These are phyloP conservation scores for Phanerochaete carnosa DNA, from an alignment of 768 basidiomycete genomes.

Conservation along the genomic window DNA sequence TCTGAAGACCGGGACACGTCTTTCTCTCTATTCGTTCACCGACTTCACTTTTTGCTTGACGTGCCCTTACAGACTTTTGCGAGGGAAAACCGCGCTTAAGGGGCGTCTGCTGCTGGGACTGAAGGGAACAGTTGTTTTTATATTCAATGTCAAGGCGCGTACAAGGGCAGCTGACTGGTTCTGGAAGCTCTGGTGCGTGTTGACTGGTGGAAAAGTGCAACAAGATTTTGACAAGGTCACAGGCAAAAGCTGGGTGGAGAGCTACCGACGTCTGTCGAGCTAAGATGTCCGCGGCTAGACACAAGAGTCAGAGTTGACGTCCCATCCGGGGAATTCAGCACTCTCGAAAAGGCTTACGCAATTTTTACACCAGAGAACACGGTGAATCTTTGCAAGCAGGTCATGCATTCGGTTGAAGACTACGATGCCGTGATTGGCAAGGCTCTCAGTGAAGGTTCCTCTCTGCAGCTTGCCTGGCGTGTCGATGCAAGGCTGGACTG, in stretches of 20 bases:
- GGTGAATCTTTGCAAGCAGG: conserved; percentile 55
- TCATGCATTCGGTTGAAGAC: conserved; percentile 52
- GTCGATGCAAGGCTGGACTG: conserved; percentile 75
- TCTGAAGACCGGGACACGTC: conserved; percentile 55
- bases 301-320: conserved; percentile 69
- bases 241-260: conserved; percentile 74
- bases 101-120: conserved; percentile 47
- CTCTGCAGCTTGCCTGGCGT: conserved; percentile 78
- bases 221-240: neutral
- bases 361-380: conserved; percentile 62
- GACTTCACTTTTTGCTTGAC: conserved; percentile 81
- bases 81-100: conserved; percentile 30
- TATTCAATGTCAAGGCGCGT: conserved; percentile 79
- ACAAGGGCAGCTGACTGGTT: conserved; percentile 85
- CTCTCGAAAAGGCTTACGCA: conserved; percentile 38
- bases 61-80: conserved; percentile 53
- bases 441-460: conserved; percentile 50
- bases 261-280: conserved; percentile 66
- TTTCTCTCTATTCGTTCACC: conserved; percentile 86
- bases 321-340: conserved; percentile 42
- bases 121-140: conserved; percentile 80
- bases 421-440: conserved; percentile 61
- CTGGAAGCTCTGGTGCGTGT: conserved; percentile 80
- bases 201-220: too few relatives aligned
- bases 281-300: conserved; percentile 65